Percentiles rank a stretch among this genome's conserved stretches.
These are phyloP conservation scores for Strigomonas galati DNA, from an alignment of 208 protist genomes.

Conservation along the genomic window DNA sequence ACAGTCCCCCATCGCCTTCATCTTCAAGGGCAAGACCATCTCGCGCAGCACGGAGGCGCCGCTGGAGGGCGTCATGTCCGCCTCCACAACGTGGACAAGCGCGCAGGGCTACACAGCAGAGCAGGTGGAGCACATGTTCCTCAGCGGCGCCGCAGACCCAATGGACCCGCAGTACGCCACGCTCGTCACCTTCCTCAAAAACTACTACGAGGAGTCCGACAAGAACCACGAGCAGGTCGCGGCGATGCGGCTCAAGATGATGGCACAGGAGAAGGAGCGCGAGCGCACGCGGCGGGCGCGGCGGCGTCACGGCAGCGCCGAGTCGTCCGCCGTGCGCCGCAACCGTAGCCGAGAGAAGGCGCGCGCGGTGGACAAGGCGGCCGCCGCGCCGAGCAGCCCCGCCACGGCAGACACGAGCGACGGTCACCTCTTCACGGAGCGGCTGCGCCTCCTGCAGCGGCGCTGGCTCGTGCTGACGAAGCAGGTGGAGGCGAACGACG, in stretches of 20 bases:
- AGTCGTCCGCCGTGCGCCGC: no score
- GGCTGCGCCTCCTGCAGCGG: conserved; percentile 45
- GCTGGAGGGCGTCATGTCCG: conserved; percentile 46
- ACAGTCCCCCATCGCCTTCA: conserved; percentile 58
- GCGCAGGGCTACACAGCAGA: conserved; percentile 44
- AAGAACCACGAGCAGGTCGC: background rate
- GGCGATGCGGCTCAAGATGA: background rate
- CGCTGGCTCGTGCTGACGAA: conserved; percentile 51
- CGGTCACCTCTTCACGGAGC: conserved; percentile 16
- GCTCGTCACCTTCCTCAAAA: conserved; percentile 43
- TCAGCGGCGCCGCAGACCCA: conserved; percentile 52
- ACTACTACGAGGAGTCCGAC: conserved; percentile 50
- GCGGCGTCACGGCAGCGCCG: background rate
- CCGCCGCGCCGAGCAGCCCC: background rate
- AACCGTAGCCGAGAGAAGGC: background rate
- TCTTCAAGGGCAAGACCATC: conserved; percentile 34
- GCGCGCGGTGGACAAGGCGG: background rate
- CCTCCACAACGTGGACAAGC: conserved; percentile 73
- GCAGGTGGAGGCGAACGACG: conserved; percentile 25
- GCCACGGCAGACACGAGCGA: background rate
- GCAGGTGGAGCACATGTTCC: conserved; percentile 65
- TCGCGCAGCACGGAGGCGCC: conserved; percentile 14
- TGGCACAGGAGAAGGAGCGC: background rate
- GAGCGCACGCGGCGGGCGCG: background rate
- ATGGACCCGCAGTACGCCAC: conserved; percentile 64